A percentile compares a stretch with the other conserved stretches of the same genome.
Conservation (phyloP, 1,284 basidiomycete species). For the Trichosporon ovoides region DNA sequence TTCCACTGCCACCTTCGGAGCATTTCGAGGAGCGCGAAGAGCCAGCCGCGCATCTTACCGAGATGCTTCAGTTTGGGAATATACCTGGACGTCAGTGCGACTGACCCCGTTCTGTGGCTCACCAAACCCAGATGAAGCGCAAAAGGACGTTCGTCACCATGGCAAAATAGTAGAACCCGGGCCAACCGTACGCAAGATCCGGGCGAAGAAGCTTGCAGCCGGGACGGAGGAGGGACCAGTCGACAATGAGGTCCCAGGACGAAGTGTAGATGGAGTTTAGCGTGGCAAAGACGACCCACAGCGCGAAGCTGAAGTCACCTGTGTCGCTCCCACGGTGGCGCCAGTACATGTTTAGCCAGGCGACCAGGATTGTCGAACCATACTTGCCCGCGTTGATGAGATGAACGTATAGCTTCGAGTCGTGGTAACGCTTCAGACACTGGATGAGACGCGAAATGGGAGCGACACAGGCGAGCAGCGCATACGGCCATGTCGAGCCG, state of each 20-base stretch:
- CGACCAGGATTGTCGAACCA: constrained; percentile 59
- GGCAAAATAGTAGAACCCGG: constrained; percentile 51
- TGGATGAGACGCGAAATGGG: constrained; percentile 69
- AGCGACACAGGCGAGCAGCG: constrained; percentile 50
- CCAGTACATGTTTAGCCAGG: constrained; percentile 69
- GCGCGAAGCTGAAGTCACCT: constrained; percentile 55
- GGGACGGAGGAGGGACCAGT: constrained; percentile 60
- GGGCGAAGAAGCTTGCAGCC: constrained; percentile 65
- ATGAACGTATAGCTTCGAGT: constrained; percentile 69
- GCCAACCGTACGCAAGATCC: constrained; percentile 65
- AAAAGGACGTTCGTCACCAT: constrained; percentile 62
- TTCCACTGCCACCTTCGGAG: constrained; percentile 85
- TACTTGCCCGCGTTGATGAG: constrained; percentile 85
- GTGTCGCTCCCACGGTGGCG: constrained; percentile 53
- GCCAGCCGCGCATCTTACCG: constrained; percentile 60
- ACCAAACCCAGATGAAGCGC: constrained; percentile 72
- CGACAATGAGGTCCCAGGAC: constrained; percentile 63
- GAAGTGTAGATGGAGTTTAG: constrained; percentile 66
- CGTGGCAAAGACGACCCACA: constrained; percentile 61
- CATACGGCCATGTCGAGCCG: constrained; percentile 54
- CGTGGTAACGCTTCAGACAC: constrained; percentile 76
- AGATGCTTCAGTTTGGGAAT: constrained; percentile 57
- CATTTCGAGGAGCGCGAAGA: constrained; percentile 70
- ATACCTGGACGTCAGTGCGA: constrained; percentile 50
- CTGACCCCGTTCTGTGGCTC: constrained; percentile 1